Evolutionary conservation across 2,329 filamentous ascomycete species (phyloP).

Genomic region (Ceratocystiopsis brevicomis): DNA sequence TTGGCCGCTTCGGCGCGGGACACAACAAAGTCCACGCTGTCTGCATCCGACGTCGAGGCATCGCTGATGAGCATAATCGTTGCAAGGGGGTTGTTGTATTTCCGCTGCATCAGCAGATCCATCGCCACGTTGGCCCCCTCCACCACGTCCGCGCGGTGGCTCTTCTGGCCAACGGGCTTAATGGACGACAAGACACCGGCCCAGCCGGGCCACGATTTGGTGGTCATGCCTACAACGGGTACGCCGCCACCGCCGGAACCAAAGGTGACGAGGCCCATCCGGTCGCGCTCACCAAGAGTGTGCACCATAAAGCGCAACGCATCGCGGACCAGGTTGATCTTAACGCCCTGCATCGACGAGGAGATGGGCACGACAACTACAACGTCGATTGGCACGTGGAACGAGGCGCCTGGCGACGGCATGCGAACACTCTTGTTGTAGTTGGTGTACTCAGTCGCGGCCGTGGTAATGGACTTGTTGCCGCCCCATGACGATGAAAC

Average conservation of each 20-base stretch:
- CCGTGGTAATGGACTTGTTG: conserved; percentile 66
- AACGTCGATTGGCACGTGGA: conserved; percentile 85
- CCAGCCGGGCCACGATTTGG: conserved; percentile 88
- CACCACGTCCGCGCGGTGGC: conserved; percentile 84
- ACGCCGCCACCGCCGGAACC: conserved; percentile 86
- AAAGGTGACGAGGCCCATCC: conserved; percentile 94
- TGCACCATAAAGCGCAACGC: conserved; percentile 81
- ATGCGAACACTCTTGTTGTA: conserved; percentile 32
- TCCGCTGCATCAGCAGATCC: conserved; percentile 95
- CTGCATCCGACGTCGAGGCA: conserved; percentile 80
- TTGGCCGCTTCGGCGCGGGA: conserved; percentile 94
- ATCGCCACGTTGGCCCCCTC: conserved; percentile 96
- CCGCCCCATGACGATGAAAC: conserved; percentile 66
- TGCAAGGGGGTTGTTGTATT: conserved; percentile 85
- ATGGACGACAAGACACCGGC: conserved; percentile 69
- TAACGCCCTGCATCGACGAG: conserved; percentile 97
- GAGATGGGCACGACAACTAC: conserved; percentile 95
- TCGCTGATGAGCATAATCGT: conserved; percentile 95
- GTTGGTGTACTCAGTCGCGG: conserved; percentile 79
- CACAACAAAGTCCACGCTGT: conserved; percentile 94
- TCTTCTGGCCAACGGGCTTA: conserved; percentile 89
- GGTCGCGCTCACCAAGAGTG: conserved; percentile 76
- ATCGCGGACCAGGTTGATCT: conserved; percentile 86
- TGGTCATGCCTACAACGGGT: conserved; percentile 94
- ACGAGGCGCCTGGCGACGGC: conserved; percentile 23